Conservation (phyloP, 1,139 yeast genomes). For the Saccharomyces hybrid region DNA sequence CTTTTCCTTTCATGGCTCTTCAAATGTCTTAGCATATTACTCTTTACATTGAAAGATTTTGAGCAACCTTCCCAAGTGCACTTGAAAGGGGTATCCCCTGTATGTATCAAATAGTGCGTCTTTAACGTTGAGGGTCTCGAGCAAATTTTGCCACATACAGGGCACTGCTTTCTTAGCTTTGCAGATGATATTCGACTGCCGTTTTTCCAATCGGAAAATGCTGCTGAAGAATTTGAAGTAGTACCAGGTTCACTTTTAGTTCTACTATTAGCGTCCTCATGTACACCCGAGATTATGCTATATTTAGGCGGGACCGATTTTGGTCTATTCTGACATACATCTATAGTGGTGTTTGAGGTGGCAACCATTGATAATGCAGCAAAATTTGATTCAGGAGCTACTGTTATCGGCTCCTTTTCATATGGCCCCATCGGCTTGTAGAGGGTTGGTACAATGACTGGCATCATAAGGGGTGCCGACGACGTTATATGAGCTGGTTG, state of each 20-base stretch:
- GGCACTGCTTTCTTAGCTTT: slow-evolving; percentile 36
- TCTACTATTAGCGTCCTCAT: neutral
- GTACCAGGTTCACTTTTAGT: neutral
- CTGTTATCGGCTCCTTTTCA: neutral
- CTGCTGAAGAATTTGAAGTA: neutral
- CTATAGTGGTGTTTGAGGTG: neutral
- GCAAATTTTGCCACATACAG: slow-evolving; percentile 67
- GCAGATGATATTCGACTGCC: neutral
- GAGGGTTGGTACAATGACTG: neutral
- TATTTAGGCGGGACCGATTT: neutral
- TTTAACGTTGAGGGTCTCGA: slow-evolving; percentile 76
- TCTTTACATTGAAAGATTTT: slow-evolving; percentile 66
- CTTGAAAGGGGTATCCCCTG: slow-evolving; percentile 77
- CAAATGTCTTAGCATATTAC: slow-evolving; percentile 73
- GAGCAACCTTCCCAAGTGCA: slow-evolving; percentile 68
- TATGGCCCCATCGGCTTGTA: neutral
- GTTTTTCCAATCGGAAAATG: neutral
- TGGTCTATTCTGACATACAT: neutral
- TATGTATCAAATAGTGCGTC: slow-evolving; percentile 77
- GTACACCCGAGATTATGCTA: neutral
- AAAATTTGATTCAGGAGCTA: neutral
- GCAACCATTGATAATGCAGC: neutral
- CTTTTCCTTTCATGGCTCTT: slow-evolving; percentile 42
- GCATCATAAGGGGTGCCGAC: neutral
- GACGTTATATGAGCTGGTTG: neutral